A percentile compares a stretch with the other conserved stretches of the same genome.
Conservation (phyloP, 2,329 filamentous ascomycete species). For the Raffaelea arxii region DNA sequence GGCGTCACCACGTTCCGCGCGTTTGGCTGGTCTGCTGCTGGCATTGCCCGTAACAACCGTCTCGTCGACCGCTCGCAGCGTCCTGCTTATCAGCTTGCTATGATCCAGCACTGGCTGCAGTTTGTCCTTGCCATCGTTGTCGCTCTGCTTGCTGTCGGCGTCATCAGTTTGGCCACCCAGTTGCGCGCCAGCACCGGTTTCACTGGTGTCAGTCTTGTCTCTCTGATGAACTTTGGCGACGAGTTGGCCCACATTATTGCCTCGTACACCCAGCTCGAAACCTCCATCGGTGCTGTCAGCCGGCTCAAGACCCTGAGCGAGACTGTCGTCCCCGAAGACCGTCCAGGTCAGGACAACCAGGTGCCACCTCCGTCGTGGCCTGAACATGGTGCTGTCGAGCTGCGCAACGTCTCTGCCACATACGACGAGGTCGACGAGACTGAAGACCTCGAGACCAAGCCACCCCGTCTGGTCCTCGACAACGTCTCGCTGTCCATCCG, state of each 20-base stretch:
- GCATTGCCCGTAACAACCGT: constrained; percentile 31
- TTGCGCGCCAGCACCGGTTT: constrained; percentile 25
- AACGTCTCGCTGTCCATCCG: constrained; percentile 19
- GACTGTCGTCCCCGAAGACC: constrained; percentile 15
- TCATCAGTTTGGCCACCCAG: constrained; percentile 39
- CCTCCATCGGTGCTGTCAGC: constrained; percentile 25
- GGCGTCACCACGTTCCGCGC: constrained; percentile 47
- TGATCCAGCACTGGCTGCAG: constrained; percentile 48
- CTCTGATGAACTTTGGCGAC: constrained; percentile 26
- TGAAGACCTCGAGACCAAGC: constrained; percentile 7
- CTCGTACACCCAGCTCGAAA: constrained; percentile 23
- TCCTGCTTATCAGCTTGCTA: constrained; percentile 46
- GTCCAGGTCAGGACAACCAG: constrained; percentile 17
- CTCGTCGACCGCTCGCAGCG: constrained; percentile 45
- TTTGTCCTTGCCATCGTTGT: constrained; percentile 41
- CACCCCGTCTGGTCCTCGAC: constrained; percentile 14
- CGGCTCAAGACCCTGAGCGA: constrained; percentile 21
- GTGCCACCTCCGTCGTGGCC: constrained; percentile 18
- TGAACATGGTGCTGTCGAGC: constrained; percentile 14
- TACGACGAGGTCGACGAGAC: constrained; percentile 11
- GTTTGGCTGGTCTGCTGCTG: constrained; percentile 40
- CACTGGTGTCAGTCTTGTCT: constrained; percentile 28
- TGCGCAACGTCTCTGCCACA: constrained; percentile 16
- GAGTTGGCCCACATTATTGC: constrained; percentile 19
- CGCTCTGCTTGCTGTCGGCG: constrained; percentile 33